Evolutionary conservation across 2,329 filamentous ascomycete species (phyloP), one percentile per base, ranked within the genome.

Genomic region (Colletotrichum orbiculare): DNA sequence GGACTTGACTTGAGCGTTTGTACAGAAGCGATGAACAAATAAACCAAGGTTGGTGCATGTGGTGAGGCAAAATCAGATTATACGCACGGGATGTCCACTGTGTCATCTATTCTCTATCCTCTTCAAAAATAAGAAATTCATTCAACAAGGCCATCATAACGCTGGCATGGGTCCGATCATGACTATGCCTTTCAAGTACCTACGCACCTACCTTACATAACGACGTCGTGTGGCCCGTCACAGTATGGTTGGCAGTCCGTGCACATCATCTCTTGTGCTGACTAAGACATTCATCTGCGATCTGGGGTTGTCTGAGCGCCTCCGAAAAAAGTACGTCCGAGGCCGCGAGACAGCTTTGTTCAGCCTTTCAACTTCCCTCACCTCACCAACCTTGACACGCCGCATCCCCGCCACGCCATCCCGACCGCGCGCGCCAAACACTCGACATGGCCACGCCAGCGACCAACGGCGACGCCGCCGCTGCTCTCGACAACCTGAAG

Each of bases 401-500:
- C 49, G 46, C 54, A 50, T 55, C 60, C 15, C 58, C 60, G 59
- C 61, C n/a, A 56, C 45, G 55, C 60, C 55, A 66, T 67, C 57
- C 60, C 71, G 67, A 64, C 45, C 25, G 61, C 57, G 57, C 46
- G 62, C 57, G 39, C 37, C 62, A 15, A 25, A 33, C 13, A 10
- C 34, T 71, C 69, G 71, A 67, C 57, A 80, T 80, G 78, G 76
- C 78, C 67, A 73, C 76, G 48, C 74, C 75, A 71, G 73, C 75
- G 69, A 78, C 81, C 69, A 87, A 87, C 72, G 84, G 83, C 71
- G 85, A 87, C 76, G 76, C 82, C 69, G 78, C 81, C 45, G 79
- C 82, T 45, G 77, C 77, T 52, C 82, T 90, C 60, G 87, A 94
- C 68, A 86, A 89, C 68, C 87, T 89, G 76, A 95, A 94, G 77